Percentiles rank a stretch among this genome's conserved stretches.
These are phyloP conservation scores for Cercophora sp. DNA, from an alignment of 495 filamentous ascomycete species.

Conservation along the genomic window DNA sequence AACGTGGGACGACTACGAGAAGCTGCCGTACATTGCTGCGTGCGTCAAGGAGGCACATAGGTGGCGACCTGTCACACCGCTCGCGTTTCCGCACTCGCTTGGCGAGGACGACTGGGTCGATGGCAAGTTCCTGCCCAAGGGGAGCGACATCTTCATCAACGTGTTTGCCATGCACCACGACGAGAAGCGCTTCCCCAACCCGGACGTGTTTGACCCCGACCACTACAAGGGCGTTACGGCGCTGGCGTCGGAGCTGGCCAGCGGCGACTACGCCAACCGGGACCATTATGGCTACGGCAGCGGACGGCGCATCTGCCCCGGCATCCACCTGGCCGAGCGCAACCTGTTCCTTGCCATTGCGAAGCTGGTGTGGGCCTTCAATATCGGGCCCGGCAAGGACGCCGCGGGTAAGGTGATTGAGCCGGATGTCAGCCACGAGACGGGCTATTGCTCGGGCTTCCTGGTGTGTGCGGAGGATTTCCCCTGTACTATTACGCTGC, in stretches of 20 bases:
- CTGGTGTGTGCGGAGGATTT: slow-evolving; percentile 31
- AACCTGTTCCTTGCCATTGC: slow-evolving; percentile 46
- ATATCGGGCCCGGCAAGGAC: slow-evolving; percentile 31
- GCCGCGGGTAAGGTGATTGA: slow-evolving; percentile 22
- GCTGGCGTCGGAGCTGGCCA: slow-evolving; percentile 29
- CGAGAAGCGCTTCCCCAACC: slow-evolving; percentile 32
- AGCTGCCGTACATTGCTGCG: slow-evolving; percentile 43
- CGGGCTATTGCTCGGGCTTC: slow-evolving; percentile 39
- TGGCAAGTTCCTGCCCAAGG: slow-evolving; percentile 34
- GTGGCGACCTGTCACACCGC: slow-evolving; percentile 49
- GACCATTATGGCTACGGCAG: slow-evolving; percentile 53
- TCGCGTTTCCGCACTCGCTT: slow-evolving; percentile 49
- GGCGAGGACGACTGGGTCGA: slow-evolving; percentile 42
- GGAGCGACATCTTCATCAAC: slow-evolving; percentile 41
- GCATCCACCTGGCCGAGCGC: slow-evolving; percentile 52
- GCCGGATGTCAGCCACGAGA: slow-evolving; percentile 22
- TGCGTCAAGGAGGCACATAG: slow-evolving; percentile 51
- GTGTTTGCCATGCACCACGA: slow-evolving; percentile 36
- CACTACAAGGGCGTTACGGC: slow-evolving; percentile 33
- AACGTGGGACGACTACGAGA: slow-evolving; percentile 38
- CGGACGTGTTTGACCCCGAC: slow-evolving; percentile 44
- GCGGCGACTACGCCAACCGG: slow-evolving; percentile 28
- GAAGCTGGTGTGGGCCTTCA: slow-evolving; percentile 51
- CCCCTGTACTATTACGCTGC: slow-evolving; percentile 19
- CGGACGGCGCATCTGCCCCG: slow-evolving; percentile 54